phyloP scores from a whole-genome alignment of 768 basidiomycete species.

The Sporobolomyces roseus region DNA sequence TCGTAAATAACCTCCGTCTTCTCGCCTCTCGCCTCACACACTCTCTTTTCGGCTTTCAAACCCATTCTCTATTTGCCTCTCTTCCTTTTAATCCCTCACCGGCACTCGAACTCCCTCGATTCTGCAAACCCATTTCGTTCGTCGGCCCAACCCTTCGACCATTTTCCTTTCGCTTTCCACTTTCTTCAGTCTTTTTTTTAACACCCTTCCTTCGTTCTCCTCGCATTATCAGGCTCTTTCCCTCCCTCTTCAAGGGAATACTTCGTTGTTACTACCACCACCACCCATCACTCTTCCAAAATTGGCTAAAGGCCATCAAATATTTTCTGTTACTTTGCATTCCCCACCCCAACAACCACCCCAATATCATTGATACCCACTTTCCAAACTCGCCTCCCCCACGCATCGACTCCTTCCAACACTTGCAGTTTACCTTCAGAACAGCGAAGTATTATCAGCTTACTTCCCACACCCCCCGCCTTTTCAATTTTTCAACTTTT shows the following conservation, averaged over 20 bases:
- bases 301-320: conserved; percentile 19
- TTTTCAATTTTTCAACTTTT: too few relatives aligned
- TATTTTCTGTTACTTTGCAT: neutral
- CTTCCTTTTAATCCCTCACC: too few relatives aligned
- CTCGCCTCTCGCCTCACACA: conserved; percentile 6
- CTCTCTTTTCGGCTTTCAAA: neutral
- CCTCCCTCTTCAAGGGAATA: neutral
- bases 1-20: neutral
- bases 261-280: conserved; percentile 18
- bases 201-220: neutral
- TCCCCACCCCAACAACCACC: neutral
- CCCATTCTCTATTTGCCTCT: too few relatives aligned
- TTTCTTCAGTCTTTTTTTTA: neutral
- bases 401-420: neutral
- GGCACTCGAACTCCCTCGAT: too few relatives aligned
- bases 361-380: conserved; percentile 3
- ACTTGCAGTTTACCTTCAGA: too few relatives aligned
- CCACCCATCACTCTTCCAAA: neutral
- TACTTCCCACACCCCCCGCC: too few relatives aligned
- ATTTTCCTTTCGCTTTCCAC: neutral
- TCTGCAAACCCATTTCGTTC: too few relatives aligned
- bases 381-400: too few relatives aligned
- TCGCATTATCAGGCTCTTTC: neutral
- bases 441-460: too few relatives aligned
- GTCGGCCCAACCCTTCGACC: neutral